Percentiles rank a stretch among this genome's conserved stretches.
Conservation (phyloP, 305 asterid genomes). For the Fraxinus greggii region DNA sequence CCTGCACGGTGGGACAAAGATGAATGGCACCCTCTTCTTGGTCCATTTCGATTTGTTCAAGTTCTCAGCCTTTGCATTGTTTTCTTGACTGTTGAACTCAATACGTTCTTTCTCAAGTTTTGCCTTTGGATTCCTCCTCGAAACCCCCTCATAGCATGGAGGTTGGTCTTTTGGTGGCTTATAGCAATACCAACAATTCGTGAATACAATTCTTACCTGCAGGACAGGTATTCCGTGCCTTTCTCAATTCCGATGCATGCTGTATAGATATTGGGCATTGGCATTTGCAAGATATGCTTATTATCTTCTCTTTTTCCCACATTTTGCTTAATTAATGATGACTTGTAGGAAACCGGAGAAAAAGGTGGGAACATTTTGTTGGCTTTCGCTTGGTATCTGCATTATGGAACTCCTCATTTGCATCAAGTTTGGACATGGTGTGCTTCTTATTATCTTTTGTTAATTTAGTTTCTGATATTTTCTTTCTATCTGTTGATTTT, state of each 20-base stretch:
- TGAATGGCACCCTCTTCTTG: slow-evolving; percentile 98
- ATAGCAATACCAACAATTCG: slow-evolving; percentile 94
- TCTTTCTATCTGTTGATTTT: neutral
- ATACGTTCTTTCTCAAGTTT: slow-evolving; percentile 91
- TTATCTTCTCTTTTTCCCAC: slow-evolving; percentile 18
- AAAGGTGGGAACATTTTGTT: slow-evolving; percentile 87
- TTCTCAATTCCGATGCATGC: neutral
- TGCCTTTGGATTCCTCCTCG: slow-evolving; percentile 98
- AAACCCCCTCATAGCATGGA: slow-evolving; percentile 70
- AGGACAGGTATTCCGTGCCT: slow-evolving; percentile 62
- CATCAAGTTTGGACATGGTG: slow-evolving; percentile 92
- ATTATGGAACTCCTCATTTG: slow-evolving; percentile 89
- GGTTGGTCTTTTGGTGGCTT: slow-evolving; percentile 96
- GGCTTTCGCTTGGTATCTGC: slow-evolving; percentile 94
- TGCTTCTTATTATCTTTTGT: slow-evolving; percentile 7
- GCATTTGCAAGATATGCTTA: neutral
- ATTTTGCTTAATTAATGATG: neutral
- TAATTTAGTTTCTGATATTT: neutral
- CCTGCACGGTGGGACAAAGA: slow-evolving; percentile 98
- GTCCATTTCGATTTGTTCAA: slow-evolving; percentile 89
- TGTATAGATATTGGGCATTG: neutral
- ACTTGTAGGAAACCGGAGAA: slow-evolving; percentile 60
- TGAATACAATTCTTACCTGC: slow-evolving; percentile 87
- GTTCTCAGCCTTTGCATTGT: slow-evolving; percentile 76
- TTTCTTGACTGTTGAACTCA: slow-evolving; percentile 90